A percentile compares a stretch with the other conserved stretches of the same genome.
These are phyloP conservation scores for Leishmania tropica DNA, from an alignment of 208 protist genomes.

Conservation along the genomic window DNA sequence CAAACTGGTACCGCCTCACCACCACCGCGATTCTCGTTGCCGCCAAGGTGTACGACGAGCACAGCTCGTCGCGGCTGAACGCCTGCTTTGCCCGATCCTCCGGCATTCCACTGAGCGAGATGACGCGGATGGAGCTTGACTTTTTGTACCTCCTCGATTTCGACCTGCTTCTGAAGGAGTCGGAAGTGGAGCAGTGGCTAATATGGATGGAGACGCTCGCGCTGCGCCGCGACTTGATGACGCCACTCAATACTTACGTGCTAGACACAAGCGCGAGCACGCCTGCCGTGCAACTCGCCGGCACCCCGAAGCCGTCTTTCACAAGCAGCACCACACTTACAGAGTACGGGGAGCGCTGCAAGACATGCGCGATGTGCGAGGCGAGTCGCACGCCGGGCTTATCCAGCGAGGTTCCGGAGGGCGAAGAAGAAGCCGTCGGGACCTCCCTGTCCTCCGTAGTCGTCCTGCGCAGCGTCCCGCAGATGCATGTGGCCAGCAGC, in stretches of 20 bases:
- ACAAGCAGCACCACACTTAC: not conserved
- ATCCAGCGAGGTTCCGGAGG: slow-evolving; percentile 8
- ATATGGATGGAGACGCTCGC: slow-evolving; percentile 81
- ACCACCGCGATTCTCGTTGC: slow-evolving; percentile 71
- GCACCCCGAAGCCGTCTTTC: not conserved
- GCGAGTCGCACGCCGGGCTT: slow-evolving; percentile 14
- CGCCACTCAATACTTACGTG: slow-evolving; percentile 62
- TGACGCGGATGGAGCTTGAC: slow-evolving; percentile 77
- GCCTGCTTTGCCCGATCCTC: slow-evolving; percentile 53
- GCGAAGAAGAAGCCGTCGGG: not conserved
- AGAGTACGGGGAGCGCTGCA: slow-evolving; percentile 5
- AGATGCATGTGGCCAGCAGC: slow-evolving; percentile 12
- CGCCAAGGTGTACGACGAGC: slow-evolving; percentile 89
- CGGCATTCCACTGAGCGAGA: slow-evolving; percentile 57
- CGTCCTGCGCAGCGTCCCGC: slow-evolving; percentile 14
- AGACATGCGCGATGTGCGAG: slow-evolving; percentile 6
- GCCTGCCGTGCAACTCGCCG: not conserved
- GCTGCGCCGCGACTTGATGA: slow-evolving; percentile 44
- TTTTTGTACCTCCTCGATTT: slow-evolving; percentile 90
- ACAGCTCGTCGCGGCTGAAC: slow-evolving; percentile 56
- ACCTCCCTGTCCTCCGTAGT: slow-evolving; percentile 9
- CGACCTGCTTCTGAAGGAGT: slow-evolving; percentile 70
- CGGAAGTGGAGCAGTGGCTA: slow-evolving; percentile 75
- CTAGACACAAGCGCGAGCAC: slow-evolving; percentile 20
- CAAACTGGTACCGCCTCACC: slow-evolving; percentile 84